Evolutionary conservation across 1,284 basidiomycete genomes (phyloP).

Genomic region (Rhodotorula sp.): DNA sequence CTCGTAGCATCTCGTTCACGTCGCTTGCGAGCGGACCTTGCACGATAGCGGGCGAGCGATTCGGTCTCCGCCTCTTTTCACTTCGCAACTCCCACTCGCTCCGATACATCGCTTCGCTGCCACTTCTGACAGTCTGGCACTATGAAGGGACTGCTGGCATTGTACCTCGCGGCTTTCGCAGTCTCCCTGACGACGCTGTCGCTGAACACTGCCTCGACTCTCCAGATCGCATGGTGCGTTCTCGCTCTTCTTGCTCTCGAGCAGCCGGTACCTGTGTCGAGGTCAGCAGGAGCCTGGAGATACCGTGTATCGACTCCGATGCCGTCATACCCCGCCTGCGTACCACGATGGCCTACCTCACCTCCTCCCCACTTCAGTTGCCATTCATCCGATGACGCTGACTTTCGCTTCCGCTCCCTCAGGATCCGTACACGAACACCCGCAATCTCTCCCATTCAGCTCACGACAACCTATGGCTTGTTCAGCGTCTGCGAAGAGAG

Average conservation of each 20-base stretch:
- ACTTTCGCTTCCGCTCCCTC: background rate
- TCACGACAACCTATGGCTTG: slow-evolving; percentile 1
- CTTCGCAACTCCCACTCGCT: background rate
- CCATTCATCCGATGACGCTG: background rate
- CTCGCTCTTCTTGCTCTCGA: background rate
- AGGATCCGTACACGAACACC: background rate
- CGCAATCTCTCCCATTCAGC: background rate
- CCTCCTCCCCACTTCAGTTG: background rate
- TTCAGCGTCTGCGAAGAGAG: slow-evolving; percentile 9
- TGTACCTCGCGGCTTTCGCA: slow-evolving; percentile 11
- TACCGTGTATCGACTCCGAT: too few species aligned
- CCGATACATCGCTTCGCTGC: background rate
- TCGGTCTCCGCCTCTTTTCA: background rate
- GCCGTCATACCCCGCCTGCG: background rate
- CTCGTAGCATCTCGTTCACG: too few species aligned
- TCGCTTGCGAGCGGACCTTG: too few species aligned
- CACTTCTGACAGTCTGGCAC: too few species aligned
- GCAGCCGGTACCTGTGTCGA: too few species aligned
- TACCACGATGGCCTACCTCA: background rate
- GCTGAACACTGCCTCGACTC: background rate
- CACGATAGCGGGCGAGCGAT: background rate
- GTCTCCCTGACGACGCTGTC: background rate
- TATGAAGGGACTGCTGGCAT: slow-evolving; percentile 14
- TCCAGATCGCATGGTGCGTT: slow-evolving; percentile 8
- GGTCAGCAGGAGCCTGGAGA: too few species aligned